Conservation (phyloP, 306 rosid species). For the Prunus campanulata region DNA sequence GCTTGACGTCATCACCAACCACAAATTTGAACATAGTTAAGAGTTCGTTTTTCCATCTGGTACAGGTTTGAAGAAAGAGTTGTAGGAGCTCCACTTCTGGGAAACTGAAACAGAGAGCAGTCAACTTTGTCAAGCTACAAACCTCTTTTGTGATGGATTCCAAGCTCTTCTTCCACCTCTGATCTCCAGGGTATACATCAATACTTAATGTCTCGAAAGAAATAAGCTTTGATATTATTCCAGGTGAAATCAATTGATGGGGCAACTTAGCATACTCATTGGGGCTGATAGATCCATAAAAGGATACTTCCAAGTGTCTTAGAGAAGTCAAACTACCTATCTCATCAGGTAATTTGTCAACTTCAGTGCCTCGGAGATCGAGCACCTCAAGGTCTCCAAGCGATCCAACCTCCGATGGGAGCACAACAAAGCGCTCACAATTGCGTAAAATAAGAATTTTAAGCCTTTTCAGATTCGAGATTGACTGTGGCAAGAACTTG, state of each 20-base stretch:
- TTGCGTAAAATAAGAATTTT: neutral
- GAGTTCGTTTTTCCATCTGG: neutral
- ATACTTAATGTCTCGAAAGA: neutral
- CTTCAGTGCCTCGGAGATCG: neutral
- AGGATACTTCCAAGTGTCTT: neutral
- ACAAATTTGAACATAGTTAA: slow-evolving; percentile 1
- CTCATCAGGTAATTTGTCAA: neutral
- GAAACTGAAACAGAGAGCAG: neutral
- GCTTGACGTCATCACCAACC: neutral
- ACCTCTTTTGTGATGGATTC: neutral
- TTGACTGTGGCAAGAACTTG: slow-evolving; percentile 1
- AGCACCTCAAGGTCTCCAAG: neutral
- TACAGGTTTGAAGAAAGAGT: neutral
- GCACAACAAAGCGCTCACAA: neutral
- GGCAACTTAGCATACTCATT: slow-evolving; percentile 4
- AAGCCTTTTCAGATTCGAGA: neutral
- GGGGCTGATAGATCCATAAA: neutral
- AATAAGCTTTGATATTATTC: neutral
- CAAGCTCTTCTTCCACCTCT: neutral
- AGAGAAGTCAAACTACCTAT: neutral
- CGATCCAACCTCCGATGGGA: neutral
- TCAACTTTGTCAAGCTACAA: neutral
- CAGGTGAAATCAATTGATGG: neutral
- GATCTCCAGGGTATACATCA: slow-evolving; percentile 5
- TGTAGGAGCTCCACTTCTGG: neutral